phyloP scores from a whole-genome alignment of 805 yeast species.

The Yamadazyma akitaensis region DNA sequence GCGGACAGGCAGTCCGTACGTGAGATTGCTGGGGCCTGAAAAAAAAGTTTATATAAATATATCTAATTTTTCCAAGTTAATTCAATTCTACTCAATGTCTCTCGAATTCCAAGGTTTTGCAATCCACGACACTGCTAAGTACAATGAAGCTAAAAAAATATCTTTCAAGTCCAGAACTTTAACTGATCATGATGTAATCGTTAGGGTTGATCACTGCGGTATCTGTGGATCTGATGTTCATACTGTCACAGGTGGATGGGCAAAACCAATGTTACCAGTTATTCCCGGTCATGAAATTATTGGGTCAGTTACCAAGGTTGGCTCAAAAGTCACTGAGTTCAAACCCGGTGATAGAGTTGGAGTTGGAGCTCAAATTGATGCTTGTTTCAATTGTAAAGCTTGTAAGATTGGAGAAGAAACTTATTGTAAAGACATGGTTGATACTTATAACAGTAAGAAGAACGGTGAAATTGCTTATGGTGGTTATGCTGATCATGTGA shows the following conservation, averaged over 20 bases:
- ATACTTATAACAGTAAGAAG: conserved; percentile 51
- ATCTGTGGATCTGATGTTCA: conserved; percentile 64
- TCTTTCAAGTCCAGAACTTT: conserved; percentile 25
- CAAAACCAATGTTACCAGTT: conserved; percentile 16
- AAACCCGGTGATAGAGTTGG: conserved; percentile 77
- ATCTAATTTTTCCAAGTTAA: background rate
- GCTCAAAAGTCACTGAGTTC: conserved; percentile 48
- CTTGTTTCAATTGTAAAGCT: conserved; percentile 60
- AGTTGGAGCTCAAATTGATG: conserved; percentile 74
- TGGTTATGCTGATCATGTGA: conserved; percentile 49
- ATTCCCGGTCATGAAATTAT: conserved; percentile 65
- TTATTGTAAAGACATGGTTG: conserved; percentile 48
- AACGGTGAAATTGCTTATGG: conserved; percentile 34
- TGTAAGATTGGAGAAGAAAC: conserved; percentile 39
- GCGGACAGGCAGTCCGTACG: no score
- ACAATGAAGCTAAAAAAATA: conserved; percentile 33
- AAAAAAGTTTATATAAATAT: background rate
- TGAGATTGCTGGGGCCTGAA: background rate
- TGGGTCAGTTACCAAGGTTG: conserved; percentile 58
- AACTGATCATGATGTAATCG: conserved; percentile 45
- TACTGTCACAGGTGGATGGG: conserved; percentile 55
- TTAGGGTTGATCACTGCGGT: conserved; percentile 61
- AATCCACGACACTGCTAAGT: conserved; percentile 26
- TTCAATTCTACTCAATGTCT: background rate
- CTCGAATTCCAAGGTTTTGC: conserved; percentile 26